Evolutionary conservation across 2,329 filamentous ascomycete species (phyloP).

Genomic region (Aspergillus quadricinctus): DNA sequence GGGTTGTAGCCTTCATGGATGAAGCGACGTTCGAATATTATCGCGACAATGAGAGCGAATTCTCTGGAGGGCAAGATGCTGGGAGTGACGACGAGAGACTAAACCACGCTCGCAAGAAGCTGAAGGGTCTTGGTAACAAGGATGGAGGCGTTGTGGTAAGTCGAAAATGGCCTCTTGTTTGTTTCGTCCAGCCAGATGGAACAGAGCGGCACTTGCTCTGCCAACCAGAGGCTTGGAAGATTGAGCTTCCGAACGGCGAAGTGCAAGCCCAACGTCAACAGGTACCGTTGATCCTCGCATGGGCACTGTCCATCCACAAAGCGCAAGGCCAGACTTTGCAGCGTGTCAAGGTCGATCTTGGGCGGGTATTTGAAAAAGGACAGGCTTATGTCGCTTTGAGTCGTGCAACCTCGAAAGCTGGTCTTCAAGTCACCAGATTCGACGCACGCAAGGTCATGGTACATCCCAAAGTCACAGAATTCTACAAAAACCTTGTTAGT

Average conservation of each 20-base stretch:
- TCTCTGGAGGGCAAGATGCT: slow-evolving; percentile 47
- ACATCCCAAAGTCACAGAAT: slow-evolving; percentile 76
- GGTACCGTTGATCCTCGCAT: slow-evolving; percentile 85
- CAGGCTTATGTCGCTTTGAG: slow-evolving; percentile 96
- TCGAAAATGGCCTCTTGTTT: slow-evolving; percentile 73
- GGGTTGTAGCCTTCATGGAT: slow-evolving; percentile 75
- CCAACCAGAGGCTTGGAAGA: slow-evolving; percentile 88
- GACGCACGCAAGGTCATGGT: slow-evolving; percentile 91
- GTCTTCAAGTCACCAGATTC: slow-evolving; percentile 83
- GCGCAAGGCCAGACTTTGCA: slow-evolving; percentile 93
- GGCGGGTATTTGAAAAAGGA: slow-evolving; percentile 91
- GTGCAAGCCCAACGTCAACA: slow-evolving; percentile 82
- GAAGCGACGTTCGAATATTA: slow-evolving; percentile 59
- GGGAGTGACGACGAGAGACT: slow-evolving; percentile 41
- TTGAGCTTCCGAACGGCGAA: slow-evolving; percentile 92
- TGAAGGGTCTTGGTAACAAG: slow-evolving; percentile 50
- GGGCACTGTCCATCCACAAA: slow-evolving; percentile 97
- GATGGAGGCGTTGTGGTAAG: slow-evolving; percentile 46
- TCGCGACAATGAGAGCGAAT: slow-evolving; percentile 54
- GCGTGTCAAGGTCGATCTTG: slow-evolving; percentile 88
- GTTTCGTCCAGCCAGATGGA: slow-evolving; percentile 76
- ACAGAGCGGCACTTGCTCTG: slow-evolving; percentile 72
- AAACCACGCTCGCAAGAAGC: slow-evolving; percentile 50
- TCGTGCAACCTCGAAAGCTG: slow-evolving; percentile 81
- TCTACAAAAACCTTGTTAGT: slow-evolving; percentile 77